phyloP scores from a whole-genome alignment of 2,329 filamentous ascomycete genomes.

The Thielaviopsis cerberus region DNA sequence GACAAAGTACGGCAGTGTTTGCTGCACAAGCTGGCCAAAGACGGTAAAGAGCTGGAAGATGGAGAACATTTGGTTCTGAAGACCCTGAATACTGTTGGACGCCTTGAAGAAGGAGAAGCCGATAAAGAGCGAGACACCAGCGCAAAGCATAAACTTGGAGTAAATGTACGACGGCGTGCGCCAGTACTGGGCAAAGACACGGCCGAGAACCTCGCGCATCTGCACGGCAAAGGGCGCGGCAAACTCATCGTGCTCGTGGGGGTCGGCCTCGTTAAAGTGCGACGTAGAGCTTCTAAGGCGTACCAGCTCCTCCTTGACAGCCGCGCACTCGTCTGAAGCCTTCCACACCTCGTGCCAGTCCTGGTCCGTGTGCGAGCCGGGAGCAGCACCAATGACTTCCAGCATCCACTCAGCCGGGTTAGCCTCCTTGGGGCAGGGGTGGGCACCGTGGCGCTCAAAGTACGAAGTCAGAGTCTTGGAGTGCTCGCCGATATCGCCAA shows the following conservation, averaged over 20 bases:
- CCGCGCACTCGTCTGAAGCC: constrained; percentile 34
- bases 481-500: constrained; percentile 58
- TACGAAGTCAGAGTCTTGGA: constrained; percentile 51
- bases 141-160: constrained; percentile 54
- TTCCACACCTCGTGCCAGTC: constrained; percentile 49
- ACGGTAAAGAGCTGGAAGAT: constrained; percentile 72
- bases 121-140: constrained; percentile 52
- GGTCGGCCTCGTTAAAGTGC: constrained; percentile 19
- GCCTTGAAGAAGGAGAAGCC: constrained; percentile 65
- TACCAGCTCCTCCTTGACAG: constrained; percentile 38
- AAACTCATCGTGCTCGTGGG: constrained; percentile 49
- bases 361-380: constrained; percentile 42
- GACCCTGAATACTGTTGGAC: constrained; percentile 52
- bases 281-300: constrained; percentile 27
- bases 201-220: constrained; percentile 45
- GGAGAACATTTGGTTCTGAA: constrained; percentile 73
- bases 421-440: constrained; percentile 43
- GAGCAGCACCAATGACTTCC: constrained; percentile 42
- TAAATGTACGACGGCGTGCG: constrained; percentile 78
- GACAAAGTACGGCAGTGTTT: constrained; percentile 75
- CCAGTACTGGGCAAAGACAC: constrained; percentile 86
- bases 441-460: constrained; percentile 55
- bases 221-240: constrained; percentile 57
- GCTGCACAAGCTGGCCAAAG: constrained; percentile 61
- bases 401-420: constrained; percentile 77